Conservation (phyloP, 176 grass and related monocot species). For the Pharus latifolius region DNA sequence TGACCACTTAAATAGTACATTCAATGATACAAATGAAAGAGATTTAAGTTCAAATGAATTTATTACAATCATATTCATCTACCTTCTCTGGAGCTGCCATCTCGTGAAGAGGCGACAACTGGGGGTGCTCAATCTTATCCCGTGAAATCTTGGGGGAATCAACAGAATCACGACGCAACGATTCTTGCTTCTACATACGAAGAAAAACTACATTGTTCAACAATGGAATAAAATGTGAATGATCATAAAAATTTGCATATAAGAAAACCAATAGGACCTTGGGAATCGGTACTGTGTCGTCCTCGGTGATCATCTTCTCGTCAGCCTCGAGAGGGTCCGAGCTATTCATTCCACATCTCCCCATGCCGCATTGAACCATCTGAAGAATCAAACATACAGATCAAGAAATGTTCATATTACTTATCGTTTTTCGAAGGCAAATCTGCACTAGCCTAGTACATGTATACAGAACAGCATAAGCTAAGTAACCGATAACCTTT, state of each 20-base stretch:
- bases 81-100: conserved; percentile 40
- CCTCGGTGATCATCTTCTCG: conserved; percentile 80
- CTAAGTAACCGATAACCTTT: conserved; percentile 24
- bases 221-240: background rate
- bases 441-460: background rate
- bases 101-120: conserved; percentile 78
- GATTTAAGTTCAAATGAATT: background rate
- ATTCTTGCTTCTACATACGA: conserved; percentile 44
- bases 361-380: conserved; percentile 87
- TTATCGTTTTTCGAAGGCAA: background rate
- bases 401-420: background rate
- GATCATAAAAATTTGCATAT: background rate
- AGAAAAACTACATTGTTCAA: background rate
- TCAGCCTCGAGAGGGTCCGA: conserved; percentile 26
- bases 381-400: conserved; percentile 13
- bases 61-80: background rate
- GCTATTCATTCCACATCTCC: conserved; percentile 51
- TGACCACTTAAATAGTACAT: too few species aligned
- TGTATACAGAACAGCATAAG: background rate
- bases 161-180: conserved; percentile 1
- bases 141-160: conserved; percentile 36
- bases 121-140: conserved; percentile 52
- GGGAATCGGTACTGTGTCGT: conserved; percentile 34
- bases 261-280: conserved; percentile 23
- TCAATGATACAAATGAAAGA: too few species aligned